Base-by-base conservation (phyloP, 306 rosid genomes). In the Castanea sativa region DNA sequence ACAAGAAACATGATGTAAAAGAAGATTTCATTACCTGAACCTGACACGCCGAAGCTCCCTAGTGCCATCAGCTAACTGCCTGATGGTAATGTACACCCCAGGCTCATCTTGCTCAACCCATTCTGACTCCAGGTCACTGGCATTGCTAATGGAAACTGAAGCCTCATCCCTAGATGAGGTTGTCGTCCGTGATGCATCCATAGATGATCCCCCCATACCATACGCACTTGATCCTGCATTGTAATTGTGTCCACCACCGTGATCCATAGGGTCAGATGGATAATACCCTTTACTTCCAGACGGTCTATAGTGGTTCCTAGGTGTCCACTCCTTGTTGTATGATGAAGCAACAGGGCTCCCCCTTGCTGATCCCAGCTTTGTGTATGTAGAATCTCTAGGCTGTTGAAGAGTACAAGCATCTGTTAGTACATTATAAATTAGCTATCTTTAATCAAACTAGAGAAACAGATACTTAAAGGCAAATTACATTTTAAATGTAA, bases 61-160 rank as follows among this genome's bases (percentile, higher is more conserved):
- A 1, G 86, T 91, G 56, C 99, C 99, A 76, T 93, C 96, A 20
- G 92, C 87, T 25, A 83, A 85, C 80, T 86, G 96, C 67, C 93
- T 80, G 77, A 95, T 91, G 0, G 99, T 95, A 27, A 95, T 85
- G 76, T 86, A 93, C 1, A 95, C 97, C 3, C 99, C 99, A 15
- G 98, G 94, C 52, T 91, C 94, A 73, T 93, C 99, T 83, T 93
- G 88, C 81, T 89, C 96, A 1, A 95, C 82, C 99, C 98, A 95
- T 45, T 95, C 98, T 1, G 96, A 43, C 75, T 90, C 98, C 68
- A 88, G 41, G 7, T 89, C 99, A 67, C 93, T 88, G 21, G 89
- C 93, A 81, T 91, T 95, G 85, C 96, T 92, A 23, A 90, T 61
- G 11, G 97, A 89, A 45, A 89, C 77, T 0, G 92, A 92, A 84